A percentile compares a stretch with the other conserved stretches of the same genome.
phyloP scores from a whole-genome alignment of 2,329 filamentous ascomycete genomes.

The Coniella vitis region DNA sequence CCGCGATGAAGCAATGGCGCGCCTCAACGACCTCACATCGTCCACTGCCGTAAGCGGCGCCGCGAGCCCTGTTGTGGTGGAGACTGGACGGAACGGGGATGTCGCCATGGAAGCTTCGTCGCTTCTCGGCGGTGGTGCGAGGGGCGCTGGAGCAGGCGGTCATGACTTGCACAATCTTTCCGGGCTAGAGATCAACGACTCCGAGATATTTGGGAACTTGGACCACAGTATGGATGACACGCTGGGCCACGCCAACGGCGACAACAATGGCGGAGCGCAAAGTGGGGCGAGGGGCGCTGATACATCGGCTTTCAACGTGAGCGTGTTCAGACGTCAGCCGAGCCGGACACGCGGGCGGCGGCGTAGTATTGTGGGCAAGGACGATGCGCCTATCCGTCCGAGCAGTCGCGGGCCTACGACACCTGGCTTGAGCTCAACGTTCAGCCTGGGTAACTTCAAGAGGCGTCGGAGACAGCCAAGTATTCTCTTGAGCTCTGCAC shows the following conservation, averaged over 20 bases:
- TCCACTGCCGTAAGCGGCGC: conserved; percentile 17
- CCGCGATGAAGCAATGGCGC: conserved; percentile 31
- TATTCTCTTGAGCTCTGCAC: conserved; percentile 46
- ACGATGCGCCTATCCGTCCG: conserved; percentile 45
- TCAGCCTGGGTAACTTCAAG: conserved; percentile 53
- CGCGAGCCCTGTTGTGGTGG: conserved; percentile 22
- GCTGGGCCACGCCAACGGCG: no score
- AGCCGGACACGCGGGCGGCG: conserved; percentile 26
- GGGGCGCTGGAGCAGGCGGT: conserved; percentile 2
- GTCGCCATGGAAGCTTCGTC: conserved; percentile 22
- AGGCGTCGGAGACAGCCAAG: conserved; percentile 53
- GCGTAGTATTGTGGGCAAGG: conserved; percentile 44
- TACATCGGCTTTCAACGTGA: conserved; percentile 39
- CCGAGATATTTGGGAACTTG: conserved; percentile 39
- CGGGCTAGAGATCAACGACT: conserved; percentile 41
- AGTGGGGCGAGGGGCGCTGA: conserved; percentile 30
- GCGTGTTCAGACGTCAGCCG: conserved; percentile 39
- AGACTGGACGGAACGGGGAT: conserved; percentile 29
- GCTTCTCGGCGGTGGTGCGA: conserved; percentile 15
- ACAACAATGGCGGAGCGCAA: background rate
- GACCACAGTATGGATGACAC: conserved; percentile 29
- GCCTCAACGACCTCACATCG: conserved; percentile 29
- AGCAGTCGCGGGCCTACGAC: conserved; percentile 44
- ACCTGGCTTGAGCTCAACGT: conserved; percentile 40
- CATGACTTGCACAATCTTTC: conserved; percentile 30